Conservation (phyloP, 805 yeast species). For the Torulaspora microellipsoides region DNA sequence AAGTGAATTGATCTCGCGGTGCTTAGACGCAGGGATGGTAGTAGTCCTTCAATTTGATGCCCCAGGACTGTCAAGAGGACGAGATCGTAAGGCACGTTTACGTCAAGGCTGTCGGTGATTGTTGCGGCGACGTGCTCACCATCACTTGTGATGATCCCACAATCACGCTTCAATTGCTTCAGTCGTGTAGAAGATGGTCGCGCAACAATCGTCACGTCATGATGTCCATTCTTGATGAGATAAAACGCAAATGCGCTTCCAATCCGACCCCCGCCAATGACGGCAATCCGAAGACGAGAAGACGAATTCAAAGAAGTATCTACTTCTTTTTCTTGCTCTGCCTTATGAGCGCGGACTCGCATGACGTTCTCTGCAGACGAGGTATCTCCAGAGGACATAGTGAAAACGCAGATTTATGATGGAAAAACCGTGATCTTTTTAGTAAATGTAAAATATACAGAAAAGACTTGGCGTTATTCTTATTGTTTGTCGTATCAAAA, state of each 20-base stretch:
- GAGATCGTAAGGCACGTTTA: not conserved
- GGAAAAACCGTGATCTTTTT: too few species aligned
- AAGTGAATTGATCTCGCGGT: not conserved
- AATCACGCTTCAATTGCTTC: not conserved
- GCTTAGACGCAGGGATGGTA: not conserved
- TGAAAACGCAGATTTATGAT: not conserved
- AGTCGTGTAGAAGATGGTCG: not conserved
- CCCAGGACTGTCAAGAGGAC: not conserved
- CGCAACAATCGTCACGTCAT: conserved; percentile 1
- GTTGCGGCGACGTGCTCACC: not conserved
- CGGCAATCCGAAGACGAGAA: not conserved
- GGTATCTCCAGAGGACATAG: not conserved
- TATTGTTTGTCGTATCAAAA: too few species aligned
- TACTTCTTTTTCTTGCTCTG: not conserved
- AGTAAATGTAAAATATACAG: too few species aligned
- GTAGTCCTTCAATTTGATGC: not conserved
- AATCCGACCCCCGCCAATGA: conserved; percentile 1
- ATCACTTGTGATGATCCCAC: not conserved
- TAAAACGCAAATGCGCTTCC: conserved; percentile 1
- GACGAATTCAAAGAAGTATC: not conserved
- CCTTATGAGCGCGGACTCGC: too few species aligned
- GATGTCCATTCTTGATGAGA: not conserved
- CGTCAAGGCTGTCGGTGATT: not conserved
- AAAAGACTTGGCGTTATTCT: too few species aligned
- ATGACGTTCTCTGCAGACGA: not conserved